Conservation (phyloP, 2,329 filamentous ascomycete species). For the Stachybotrys chartarum region DNA sequence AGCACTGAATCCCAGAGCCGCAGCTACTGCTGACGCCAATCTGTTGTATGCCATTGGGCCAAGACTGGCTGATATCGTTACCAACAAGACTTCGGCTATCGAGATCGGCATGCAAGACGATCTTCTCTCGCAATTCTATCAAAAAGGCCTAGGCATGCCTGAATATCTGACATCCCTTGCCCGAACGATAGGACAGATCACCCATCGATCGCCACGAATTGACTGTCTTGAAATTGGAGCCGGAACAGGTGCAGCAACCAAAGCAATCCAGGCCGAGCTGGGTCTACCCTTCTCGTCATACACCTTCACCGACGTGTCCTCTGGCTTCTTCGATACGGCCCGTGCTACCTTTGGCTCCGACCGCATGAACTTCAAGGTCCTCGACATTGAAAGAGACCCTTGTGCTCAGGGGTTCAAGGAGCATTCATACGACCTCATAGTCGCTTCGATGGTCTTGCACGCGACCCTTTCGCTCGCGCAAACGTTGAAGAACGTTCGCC, state of each 20-base stretch:
- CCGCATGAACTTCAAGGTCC: background rate
- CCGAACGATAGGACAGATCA: conserved; percentile 3
- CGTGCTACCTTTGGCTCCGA: background rate
- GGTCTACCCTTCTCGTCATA: conserved; percentile 1
- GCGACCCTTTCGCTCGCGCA: background rate
- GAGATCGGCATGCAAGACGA: background rate
- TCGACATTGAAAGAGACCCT: background rate
- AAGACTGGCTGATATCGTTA: background rate
- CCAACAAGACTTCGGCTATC: background rate
- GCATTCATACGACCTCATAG: background rate
- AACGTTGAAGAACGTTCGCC: background rate
- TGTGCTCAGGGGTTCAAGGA: background rate
- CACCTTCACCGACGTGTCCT: background rate
- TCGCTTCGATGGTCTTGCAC: background rate
- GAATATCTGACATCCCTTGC: background rate
- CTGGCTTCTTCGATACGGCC: background rate
- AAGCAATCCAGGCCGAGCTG: conserved; percentile 2
- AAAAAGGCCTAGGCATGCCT: background rate
- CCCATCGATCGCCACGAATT: conserved; percentile 5
- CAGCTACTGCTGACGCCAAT: background rate
- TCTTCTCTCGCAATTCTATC: background rate
- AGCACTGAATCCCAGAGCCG: background rate
- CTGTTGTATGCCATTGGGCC: background rate
- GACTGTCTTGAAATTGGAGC: conserved; percentile 4
- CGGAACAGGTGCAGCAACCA: conserved; percentile 4